Base-by-base conservation (phyloP, 106 monocot genomes). In the Acorus gramineus region DNA sequence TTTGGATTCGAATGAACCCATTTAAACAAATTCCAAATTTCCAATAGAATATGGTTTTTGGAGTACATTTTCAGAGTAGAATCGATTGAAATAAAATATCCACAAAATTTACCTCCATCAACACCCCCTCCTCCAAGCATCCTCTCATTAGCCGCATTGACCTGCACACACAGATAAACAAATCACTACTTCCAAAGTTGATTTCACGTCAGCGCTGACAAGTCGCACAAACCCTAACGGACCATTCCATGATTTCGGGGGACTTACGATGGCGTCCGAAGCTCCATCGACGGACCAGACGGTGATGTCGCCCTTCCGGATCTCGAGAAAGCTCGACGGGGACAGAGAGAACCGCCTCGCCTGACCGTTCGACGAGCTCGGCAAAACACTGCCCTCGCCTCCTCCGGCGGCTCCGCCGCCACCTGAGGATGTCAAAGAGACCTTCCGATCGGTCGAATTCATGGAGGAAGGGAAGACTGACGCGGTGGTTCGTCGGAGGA, bases 61-160 rank as follows among this genome's bases (percentile, higher is more conserved):
- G 3, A 11, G 60, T 14, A 6, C 47, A 59, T 59, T n/a, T n/a
- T 11, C 9, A 13, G n/a, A 62, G 13, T 7, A 65, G 7, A 44
- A 14, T 55, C 46, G 50, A 11, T 57, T 12, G 42, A 53, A 8
- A 50, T 59, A 5, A 42, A 14, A 50, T 11, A 6, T 58, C 55
- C 3, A 62, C 43, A 62, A 12, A 43, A 61, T 10, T 71, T 71
- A 93, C 93, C 93, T 89, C 89, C 93, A 77, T 93, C 93, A 57
- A 89, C 89, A 73, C 93, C 93, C 53, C 89, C 89, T n/a, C 93
- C 93, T 61, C 93, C 83, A 47, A 86, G 78, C 89, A 93, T 85
- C 61, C 62, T 60, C 59, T 89, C 77, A 66, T 93, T 84, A 64
- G 89, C 93, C 45, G 89, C 85, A 77, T 93, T 93, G 14, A 93